Evolutionary conservation across 2,329 filamentous ascomycete genomes (phyloP).

Genomic region (Cladosporium austrohemisphaericum): DNA sequence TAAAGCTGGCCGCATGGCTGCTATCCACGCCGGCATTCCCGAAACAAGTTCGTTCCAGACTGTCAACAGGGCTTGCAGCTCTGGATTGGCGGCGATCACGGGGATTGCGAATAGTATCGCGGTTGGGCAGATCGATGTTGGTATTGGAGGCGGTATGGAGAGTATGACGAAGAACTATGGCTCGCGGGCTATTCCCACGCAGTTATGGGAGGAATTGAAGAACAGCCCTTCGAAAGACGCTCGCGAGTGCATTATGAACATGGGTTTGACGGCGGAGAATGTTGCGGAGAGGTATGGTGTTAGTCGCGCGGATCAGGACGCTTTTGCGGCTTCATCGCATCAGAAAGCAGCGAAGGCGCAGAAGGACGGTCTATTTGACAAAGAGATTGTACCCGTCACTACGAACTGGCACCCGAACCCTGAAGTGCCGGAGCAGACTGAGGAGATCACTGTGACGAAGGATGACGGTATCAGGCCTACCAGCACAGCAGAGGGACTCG

Average conservation of each 20-base stretch:
- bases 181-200: constrained; percentile 73
- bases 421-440: constrained; percentile 46
- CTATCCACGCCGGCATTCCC: constrained; percentile 77
- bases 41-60: constrained; percentile 74
- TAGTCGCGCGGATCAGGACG: constrained; percentile 72
- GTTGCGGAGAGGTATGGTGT: constrained; percentile 76
- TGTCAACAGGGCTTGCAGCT: constrained; percentile 81
- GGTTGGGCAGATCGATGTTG: constrained; percentile 66
- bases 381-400: constrained; percentile 75
- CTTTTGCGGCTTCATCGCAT: constrained; percentile 73
- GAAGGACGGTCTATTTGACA: constrained; percentile 64
- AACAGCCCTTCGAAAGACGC: constrained; percentile 65
- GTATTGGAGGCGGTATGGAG: constrained; percentile 88
- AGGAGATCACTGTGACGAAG: constrained; percentile 63
- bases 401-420: constrained; percentile 67
- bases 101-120: constrained; percentile 70
- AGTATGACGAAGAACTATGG: constrained; percentile 94
- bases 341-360: constrained; percentile 68
- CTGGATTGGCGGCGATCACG: constrained; percentile 72
- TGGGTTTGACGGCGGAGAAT: constrained; percentile 89
- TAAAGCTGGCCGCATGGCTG: constrained; percentile 87
- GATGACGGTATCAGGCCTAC: constrained; percentile 79
- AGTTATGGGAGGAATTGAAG: constrained; percentile 71
- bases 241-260: constrained; percentile 85
- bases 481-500: constrained; percentile 66